A percentile compares a stretch with the other conserved stretches of the same genome.
These are phyloP conservation scores for Fusarium sp. DNA, from an alignment of 2,329 filamentous ascomycete genomes.

Conservation along the genomic window DNA sequence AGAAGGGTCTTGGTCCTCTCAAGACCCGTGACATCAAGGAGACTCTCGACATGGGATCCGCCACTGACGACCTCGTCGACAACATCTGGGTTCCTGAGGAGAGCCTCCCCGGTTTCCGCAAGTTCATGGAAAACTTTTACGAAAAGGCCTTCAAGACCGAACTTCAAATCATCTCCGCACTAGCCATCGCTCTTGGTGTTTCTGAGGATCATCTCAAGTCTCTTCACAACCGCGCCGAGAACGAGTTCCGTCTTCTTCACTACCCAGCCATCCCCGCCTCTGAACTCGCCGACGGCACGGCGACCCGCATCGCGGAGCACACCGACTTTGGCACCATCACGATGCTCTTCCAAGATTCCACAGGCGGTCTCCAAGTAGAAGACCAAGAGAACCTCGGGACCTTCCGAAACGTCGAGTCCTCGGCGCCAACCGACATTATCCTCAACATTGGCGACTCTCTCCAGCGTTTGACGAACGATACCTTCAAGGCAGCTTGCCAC, in stretches of 20 bases:
- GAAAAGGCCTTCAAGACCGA: conserved; percentile 78
- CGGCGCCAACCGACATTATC: conserved; percentile 48
- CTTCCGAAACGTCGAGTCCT: conserved; percentile 42
- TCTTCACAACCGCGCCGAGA: conserved; percentile 66
- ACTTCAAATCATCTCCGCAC: conserved; percentile 79
- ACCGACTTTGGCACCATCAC: conserved; percentile 52
- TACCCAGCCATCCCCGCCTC: conserved; percentile 54
- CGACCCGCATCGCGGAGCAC: conserved; percentile 48
- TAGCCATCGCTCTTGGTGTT: conserved; percentile 79
- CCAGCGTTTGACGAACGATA: conserved; percentile 53
- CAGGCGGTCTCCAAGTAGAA: conserved; percentile 47
- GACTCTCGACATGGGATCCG: conserved; percentile 55
- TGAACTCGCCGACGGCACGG: conserved; percentile 43
- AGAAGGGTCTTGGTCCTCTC: conserved; percentile 62
- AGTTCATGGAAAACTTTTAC: conserved; percentile 69
- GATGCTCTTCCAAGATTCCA: conserved; percentile 48
- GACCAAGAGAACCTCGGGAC: conserved; percentile 43
- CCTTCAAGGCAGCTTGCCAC: conserved; percentile 50
- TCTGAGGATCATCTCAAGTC: conserved; percentile 76
- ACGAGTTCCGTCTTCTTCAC: conserved; percentile 71
- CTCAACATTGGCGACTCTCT: conserved; percentile 57
- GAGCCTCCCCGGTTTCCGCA: conserved; percentile 40
- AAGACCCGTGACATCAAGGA: conserved; percentile 62
- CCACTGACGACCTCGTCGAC: conserved; percentile 45
- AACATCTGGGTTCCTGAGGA: conserved; percentile 47